A percentile compares a stretch with the other conserved stretches of the same genome.
Conservation (phyloP, 306 rosid species). For the Ormosia emarginata region DNA sequence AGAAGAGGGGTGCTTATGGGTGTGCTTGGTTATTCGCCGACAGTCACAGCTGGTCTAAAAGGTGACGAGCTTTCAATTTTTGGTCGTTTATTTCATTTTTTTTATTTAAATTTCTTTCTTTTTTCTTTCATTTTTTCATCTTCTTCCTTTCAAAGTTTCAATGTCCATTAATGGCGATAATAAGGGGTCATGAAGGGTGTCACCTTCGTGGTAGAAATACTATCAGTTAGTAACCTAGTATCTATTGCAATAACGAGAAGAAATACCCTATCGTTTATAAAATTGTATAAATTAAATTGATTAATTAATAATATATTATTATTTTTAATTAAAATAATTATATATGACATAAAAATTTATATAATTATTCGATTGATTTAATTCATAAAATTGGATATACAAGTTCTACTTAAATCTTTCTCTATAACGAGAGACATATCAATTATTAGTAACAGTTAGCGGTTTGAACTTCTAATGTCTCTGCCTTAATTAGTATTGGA, state of each 20-base stretch:
- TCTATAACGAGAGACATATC: slow-evolving; percentile 1
- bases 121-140: not conserved
- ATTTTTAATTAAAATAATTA: too few species aligned
- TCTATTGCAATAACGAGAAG: not conserved
- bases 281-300: too few species aligned
- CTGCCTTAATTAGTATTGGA: not conserved
- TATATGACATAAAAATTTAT: too few species aligned
- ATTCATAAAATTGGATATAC: too few species aligned
- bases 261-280: too few species aligned
- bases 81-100: not conserved
- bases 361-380: too few species aligned
- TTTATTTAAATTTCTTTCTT: not conserved
- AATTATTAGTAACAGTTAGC: not conserved
- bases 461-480: not conserved
- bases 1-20: slow-evolving; percentile 34
- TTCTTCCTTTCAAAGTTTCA: not conserved
- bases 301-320: too few species aligned
- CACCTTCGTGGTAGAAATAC: slow-evolving; percentile 24
- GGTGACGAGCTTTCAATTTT: slow-evolving; percentile 24
- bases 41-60: slow-evolving; percentile 60
- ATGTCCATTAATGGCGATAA: slow-evolving; percentile 22
- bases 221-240: not conserved
- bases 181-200: not conserved
- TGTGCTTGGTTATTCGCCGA: slow-evolving; percentile 48
- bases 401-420: too few species aligned